Evolutionary conservation across 108 stramenopile species (phyloP).

Genomic region (Cyclotella choctawhatcheeana): DNA sequence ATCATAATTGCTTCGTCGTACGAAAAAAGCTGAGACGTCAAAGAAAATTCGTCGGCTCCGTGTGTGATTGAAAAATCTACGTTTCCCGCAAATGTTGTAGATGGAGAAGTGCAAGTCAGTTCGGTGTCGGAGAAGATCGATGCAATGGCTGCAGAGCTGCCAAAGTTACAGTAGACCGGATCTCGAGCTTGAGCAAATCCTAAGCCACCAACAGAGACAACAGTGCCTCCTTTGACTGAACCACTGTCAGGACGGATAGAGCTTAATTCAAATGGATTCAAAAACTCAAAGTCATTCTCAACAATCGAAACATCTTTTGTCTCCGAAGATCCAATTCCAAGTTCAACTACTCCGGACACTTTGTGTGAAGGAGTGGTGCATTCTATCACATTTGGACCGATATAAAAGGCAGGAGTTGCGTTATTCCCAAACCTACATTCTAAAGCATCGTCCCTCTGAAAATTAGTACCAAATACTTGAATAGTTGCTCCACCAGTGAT

Average conservation of each 20-base stretch:
- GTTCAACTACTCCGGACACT: constrained; percentile 16
- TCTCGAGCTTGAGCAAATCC: constrained; percentile 31
- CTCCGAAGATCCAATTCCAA: constrained; percentile 22
- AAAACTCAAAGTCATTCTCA: constrained; percentile 31
- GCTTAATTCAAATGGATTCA: constrained; percentile 23
- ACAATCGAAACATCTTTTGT: constrained; percentile 23
- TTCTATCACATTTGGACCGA: constrained; percentile 34
- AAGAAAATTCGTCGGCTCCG: constrained; percentile 33
- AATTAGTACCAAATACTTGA: constrained; percentile 41
- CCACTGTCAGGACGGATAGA: constrained; percentile 34
- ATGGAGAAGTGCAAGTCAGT: constrained; percentile 27
- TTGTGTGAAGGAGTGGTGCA: constrained; percentile 27
- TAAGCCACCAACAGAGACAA: constrained; percentile 25
- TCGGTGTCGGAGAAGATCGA: constrained; percentile 16
- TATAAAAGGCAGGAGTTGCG: constrained; percentile 17
- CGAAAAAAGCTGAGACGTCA: constrained; percentile 14
- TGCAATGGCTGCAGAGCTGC: constrained; percentile 8
- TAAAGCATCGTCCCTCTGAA: constrained; percentile 20
- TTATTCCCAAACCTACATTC: constrained; percentile 31
- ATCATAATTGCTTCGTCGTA: constrained; percentile 36
- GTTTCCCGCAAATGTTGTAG: neutral
- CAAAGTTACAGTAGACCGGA: constrained; percentile 27
- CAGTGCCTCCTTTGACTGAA: constrained; percentile 29
- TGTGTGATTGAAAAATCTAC: constrained; percentile 26
- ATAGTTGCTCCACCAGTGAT: constrained; percentile 24